Evolutionary conservation across 2,329 filamentous ascomycete genomes (phyloP).

Genomic region (Colletotrichum neosansevieriae): DNA sequence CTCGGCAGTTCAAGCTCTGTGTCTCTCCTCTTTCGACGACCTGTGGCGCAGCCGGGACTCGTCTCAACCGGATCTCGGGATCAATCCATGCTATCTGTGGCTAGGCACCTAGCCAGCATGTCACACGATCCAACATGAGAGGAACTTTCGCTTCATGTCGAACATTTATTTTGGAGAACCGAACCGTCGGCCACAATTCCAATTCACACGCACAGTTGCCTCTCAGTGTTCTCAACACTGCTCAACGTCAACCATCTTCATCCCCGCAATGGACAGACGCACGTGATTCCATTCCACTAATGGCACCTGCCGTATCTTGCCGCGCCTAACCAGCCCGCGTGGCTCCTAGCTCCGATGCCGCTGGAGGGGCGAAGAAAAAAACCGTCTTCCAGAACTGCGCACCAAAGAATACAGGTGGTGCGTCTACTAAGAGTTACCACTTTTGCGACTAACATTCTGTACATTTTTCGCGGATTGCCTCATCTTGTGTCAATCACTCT

Average conservation of each 20-base stretch:
- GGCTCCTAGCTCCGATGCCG: slow-evolving; percentile 38
- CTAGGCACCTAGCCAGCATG: slow-evolving; percentile 9
- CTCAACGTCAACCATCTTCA: background rate
- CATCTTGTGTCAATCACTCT: too few relatives aligned
- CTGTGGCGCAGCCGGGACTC: slow-evolving; percentile 23
- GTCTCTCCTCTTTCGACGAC: background rate
- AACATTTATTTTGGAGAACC: background rate
- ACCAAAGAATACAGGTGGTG: slow-evolving; percentile 14
- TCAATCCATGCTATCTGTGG: slow-evolving; percentile 29
- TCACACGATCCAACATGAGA: slow-evolving; percentile 17
- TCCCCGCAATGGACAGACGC: background rate
- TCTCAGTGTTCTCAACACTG: background rate
- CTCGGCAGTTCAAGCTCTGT: slow-evolving; percentile 26
- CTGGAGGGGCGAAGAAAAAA: slow-evolving; percentile 35
- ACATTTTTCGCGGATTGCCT: background rate
- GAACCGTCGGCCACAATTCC: background rate
- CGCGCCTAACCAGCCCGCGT: slow-evolving; percentile 7
- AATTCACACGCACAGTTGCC: background rate
- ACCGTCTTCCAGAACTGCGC: slow-evolving; percentile 22
- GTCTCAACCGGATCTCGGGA: slow-evolving; percentile 23
- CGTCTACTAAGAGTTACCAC: slow-evolving; percentile 15
- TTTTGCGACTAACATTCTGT: background rate
- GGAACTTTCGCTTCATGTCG: too few relatives aligned
- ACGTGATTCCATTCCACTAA: slow-evolving; percentile 27
- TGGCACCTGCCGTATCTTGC: slow-evolving; percentile 6